Evolutionary conservation across 2,329 filamentous ascomycete species (phyloP).

Genomic region (Hypoxylon sp.): DNA sequence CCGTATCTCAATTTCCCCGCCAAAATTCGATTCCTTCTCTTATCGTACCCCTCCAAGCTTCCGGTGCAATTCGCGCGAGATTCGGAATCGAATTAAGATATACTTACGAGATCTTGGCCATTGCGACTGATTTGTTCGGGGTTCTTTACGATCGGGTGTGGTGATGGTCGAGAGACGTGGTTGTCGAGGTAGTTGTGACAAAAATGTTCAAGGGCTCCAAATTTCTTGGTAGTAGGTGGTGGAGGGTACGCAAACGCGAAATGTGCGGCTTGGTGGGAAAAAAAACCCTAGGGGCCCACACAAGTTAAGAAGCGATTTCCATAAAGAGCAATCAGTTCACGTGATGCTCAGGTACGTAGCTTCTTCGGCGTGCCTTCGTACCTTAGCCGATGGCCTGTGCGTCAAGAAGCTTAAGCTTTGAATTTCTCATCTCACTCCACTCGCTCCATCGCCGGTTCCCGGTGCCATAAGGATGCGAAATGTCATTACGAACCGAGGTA

Average conservation of each 20-base stretch:
- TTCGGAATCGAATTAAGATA: slow-evolving; percentile 31
- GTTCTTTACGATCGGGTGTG: slow-evolving; percentile 35
- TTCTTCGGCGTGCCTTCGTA: slow-evolving; percentile 1
- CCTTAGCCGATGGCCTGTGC: slow-evolving; percentile 4
- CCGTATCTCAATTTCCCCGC: slow-evolving; percentile 28
- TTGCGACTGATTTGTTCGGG: slow-evolving; percentile 46
- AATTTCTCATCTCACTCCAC: not conserved
- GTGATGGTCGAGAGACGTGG: slow-evolving; percentile 32
- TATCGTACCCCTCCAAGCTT: slow-evolving; percentile 27
- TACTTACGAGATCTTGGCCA: slow-evolving; percentile 54
- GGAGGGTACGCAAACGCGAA: slow-evolving; percentile 27
- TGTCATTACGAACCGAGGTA: not conserved
- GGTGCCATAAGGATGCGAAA: not conserved
- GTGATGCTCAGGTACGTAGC: slow-evolving; percentile 10
- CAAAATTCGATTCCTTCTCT: slow-evolving; percentile 32
- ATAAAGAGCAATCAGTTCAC: slow-evolving; percentile 23
- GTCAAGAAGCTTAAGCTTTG: not conserved
- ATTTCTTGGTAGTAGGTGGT: slow-evolving; percentile 34
- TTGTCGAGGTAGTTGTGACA: slow-evolving; percentile 31
- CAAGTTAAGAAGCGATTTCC: slow-evolving; percentile 37
- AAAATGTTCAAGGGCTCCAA: slow-evolving; percentile 41
- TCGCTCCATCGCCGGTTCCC: not conserved
- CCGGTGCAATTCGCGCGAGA: slow-evolving; percentile 21
- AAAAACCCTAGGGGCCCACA: slow-evolving; percentile 47
- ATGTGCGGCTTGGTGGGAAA: slow-evolving; percentile 37